Conservation (phyloP, 1,284 basidiomycete species). For the Neolentinus lepideus region DNA sequence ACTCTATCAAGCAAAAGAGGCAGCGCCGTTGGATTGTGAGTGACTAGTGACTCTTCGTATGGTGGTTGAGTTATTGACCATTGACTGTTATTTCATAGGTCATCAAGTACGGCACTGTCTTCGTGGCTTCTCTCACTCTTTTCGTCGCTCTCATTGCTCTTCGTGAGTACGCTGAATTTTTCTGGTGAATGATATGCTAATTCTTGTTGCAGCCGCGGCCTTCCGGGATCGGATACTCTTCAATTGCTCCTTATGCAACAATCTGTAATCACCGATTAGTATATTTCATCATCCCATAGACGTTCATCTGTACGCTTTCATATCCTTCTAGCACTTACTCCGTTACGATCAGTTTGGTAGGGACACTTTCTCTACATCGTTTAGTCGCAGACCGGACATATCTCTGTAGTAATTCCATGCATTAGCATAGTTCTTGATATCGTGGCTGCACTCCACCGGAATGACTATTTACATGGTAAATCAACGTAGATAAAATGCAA, state of each 20-base stretch:
- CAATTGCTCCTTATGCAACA: constrained; percentile 63
- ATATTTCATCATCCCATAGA: constrained; percentile 1
- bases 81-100: constrained; percentile 26
- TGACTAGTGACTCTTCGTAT: constrained; percentile 8
- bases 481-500: not conserved
- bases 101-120: constrained; percentile 73
- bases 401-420: not conserved
- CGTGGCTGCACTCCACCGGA: not conserved
- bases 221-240: constrained; percentile 53
- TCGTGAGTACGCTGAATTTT: constrained; percentile 43
- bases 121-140: constrained; percentile 64
- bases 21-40: constrained; percentile 83
- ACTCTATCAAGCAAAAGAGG: constrained; percentile 81
- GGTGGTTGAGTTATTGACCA: not conserved
- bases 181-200: constrained; percentile 4
- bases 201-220: constrained; percentile 39
- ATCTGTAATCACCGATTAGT: constrained; percentile 36
- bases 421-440: not conserved
- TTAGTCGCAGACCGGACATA: not conserved
- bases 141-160: constrained; percentile 74
- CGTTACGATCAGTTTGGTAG: not conserved
- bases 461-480: not conserved
- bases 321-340: not conserved
- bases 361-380: not conserved
- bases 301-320: not conserved